phyloP scores from a whole-genome alignment of 345 rosid species.

The Eucalyptus regnans region DNA sequence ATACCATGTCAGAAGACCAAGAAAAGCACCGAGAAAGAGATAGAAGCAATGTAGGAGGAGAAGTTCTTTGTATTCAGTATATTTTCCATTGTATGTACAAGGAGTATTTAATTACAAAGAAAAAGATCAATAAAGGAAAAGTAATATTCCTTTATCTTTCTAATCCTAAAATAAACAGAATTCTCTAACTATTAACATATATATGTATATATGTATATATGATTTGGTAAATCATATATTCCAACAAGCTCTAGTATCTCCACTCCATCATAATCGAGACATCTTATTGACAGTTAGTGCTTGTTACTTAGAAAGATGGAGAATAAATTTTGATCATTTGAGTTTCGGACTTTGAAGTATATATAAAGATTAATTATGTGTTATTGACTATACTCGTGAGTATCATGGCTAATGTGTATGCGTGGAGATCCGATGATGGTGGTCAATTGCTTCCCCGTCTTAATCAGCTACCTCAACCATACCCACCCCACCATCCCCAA shows the following conservation, averaged over 20 bases:
- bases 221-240: no score
- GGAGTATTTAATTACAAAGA: no score
- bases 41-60: no score
- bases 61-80: no score
- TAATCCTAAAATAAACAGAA: no score
- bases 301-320: background rate
- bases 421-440: background rate
- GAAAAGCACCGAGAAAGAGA: no score
- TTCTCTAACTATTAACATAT: no score
- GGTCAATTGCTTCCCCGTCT: background rate
- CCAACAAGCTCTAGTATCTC: background rate
- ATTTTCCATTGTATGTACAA: no score
- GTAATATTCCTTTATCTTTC: no score
- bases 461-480: background rate
- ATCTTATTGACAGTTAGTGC: accelerated
- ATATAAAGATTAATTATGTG: background rate
- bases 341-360: background rate
- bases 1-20: no score
- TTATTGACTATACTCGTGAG: background rate
- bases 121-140: no score
- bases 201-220: no score
- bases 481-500: background rate
- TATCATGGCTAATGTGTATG: background rate
- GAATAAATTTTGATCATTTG: background rate
- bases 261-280: background rate